These are phyloP conservation scores for Beauveria sp. DNA, from an alignment of 2,329 filamentous ascomycete genomes.

Conservation along the genomic window DNA sequence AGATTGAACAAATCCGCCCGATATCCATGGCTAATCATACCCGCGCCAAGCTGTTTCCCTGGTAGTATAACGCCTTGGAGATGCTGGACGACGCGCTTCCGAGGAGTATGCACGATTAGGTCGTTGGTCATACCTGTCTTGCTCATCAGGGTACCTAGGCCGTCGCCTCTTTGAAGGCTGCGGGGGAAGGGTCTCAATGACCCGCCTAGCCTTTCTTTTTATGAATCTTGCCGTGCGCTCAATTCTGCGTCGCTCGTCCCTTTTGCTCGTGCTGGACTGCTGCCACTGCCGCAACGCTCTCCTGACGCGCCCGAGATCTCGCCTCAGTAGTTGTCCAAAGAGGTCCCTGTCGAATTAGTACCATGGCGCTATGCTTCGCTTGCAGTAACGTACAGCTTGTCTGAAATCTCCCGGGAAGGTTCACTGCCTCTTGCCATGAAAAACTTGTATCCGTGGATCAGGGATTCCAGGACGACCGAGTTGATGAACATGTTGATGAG, in stretches of 20 bases:
- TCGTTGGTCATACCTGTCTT: background rate
- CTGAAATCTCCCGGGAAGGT: background rate
- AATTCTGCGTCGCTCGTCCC: background rate
- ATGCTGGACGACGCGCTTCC: no score
- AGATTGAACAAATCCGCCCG: no score
- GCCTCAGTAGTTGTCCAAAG: background rate
- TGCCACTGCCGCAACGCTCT: background rate
- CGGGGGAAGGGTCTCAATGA: background rate
- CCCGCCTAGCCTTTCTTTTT: background rate
- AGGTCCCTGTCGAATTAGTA: background rate
- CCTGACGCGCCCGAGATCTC: background rate
- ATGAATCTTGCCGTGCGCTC: background rate
- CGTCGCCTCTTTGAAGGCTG: background rate
- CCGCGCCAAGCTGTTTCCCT: no score
- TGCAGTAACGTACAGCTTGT: background rate
- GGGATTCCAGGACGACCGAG: background rate
- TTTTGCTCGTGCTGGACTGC: background rate
- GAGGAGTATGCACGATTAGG: no score
- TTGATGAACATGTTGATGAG: background rate
- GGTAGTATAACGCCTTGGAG: no score
- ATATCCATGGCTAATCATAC: no score
- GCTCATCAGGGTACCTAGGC: background rate
- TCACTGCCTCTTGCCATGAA: background rate
- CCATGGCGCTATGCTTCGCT: no score
- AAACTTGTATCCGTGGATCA: background rate